Percentiles rank a stretch among this genome's conserved stretches.
These are phyloP conservation scores for Papiliotrema flavescens DNA, from an alignment of 1,284 basidiomycete species.

Conservation along the genomic window DNA sequence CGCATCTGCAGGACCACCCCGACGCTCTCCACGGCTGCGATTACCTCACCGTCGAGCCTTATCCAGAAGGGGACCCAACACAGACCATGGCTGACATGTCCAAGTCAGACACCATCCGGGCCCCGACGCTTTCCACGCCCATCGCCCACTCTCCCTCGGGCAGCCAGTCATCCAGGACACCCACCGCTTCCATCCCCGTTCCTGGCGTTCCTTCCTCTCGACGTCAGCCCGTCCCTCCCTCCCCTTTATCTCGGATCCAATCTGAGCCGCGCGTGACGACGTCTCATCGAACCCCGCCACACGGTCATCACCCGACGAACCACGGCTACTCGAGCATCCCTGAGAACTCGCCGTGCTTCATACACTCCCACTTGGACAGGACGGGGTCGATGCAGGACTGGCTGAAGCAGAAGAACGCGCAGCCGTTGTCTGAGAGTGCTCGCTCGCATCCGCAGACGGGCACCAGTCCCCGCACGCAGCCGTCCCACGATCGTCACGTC, in stretches of 20 bases:
- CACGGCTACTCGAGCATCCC: not conserved
- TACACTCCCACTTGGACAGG: conserved; percentile 50
- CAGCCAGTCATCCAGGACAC: not conserved
- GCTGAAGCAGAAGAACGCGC: conserved; percentile 23
- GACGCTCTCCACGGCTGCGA: too few species aligned
- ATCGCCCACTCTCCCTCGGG: not conserved
- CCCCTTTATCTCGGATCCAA: conserved; percentile 31
- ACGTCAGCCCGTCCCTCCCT: conserved; percentile 29
- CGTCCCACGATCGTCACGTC: not conserved
- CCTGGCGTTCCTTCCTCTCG: conserved; percentile 18
- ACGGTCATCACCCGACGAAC: not conserved
- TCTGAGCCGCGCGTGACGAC: not conserved
- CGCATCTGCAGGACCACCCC: too few species aligned
- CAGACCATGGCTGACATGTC: conserved; percentile 1
- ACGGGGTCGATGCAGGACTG: conserved; percentile 46
- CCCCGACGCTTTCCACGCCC: not conserved
- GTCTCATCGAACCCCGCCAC: not conserved
- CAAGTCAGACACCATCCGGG: conserved; percentile 1
- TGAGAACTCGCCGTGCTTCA: conserved; percentile 45
- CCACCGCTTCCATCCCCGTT: conserved; percentile 9
- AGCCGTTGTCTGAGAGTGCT: too few species aligned
- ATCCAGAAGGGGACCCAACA: too few species aligned
- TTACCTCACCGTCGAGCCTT: too few species aligned
- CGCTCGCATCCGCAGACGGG: too few species aligned
- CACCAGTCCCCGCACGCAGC: too few species aligned